Evolutionary conservation across 164 flowering plant genomes (phyloP).

Genomic region (Aristolochia californica): DNA sequence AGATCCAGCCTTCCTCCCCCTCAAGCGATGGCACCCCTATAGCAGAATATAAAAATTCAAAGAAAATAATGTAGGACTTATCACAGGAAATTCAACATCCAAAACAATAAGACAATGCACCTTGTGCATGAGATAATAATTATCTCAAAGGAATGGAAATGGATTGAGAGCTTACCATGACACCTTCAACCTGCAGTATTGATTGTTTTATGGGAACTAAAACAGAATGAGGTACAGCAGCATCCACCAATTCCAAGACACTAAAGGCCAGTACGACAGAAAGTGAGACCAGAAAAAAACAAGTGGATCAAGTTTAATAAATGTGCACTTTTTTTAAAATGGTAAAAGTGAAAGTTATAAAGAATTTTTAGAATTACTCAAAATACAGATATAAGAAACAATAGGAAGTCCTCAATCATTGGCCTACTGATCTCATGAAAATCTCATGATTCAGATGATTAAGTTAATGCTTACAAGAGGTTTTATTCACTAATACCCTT

Average conservation of each 20-base stretch:
- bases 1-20: constrained; percentile 96
- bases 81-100: background rate
- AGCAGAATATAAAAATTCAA: background rate
- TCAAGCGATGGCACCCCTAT: constrained; percentile 76
- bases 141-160: too few species aligned
- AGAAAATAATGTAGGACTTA: background rate
- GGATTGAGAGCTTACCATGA: constrained; percentile 39
- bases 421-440: too few species aligned
- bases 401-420: too few species aligned
- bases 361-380: too few species aligned
- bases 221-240: constrained; percentile 56
- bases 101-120: background rate
- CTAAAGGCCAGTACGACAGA: constrained; percentile 19
- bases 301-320: constrained; percentile 1
- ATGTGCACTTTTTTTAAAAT: too few species aligned
- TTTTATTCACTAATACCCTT: too few species aligned
- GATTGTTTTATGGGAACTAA: constrained; percentile 56
- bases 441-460: too few species aligned
- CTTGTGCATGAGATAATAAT: background rate
- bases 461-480: too few species aligned
- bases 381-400: too few species aligned
- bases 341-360: too few species aligned
- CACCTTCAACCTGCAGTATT: constrained; percentile 71
- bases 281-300: background rate
- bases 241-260: constrained; percentile 94